Conservation (phyloP, 2,329 filamentous ascomycete genomes). For the Fusarium palustre region DNA sequence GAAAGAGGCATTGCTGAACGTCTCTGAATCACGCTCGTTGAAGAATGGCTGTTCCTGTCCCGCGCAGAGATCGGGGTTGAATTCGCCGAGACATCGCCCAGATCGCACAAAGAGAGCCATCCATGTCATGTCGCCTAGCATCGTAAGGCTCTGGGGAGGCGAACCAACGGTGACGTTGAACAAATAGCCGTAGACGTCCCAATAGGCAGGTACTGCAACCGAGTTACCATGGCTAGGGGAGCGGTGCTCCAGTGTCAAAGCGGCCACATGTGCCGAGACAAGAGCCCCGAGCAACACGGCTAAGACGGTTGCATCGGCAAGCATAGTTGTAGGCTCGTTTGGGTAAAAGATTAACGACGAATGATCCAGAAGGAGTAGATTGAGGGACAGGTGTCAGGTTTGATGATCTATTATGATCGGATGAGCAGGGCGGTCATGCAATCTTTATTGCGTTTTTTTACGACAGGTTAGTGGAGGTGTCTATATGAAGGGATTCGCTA, state of each 20-base stretch:
- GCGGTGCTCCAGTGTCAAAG: not conserved
- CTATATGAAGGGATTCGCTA: not conserved
- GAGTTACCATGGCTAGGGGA: not conserved
- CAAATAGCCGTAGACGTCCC: constrained; percentile 1
- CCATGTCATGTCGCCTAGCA: constrained; percentile 12
- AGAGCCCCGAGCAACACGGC: not conserved
- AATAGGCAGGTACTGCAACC: constrained; percentile 1
- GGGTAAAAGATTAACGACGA: not conserved
- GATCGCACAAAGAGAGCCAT: constrained; percentile 13
- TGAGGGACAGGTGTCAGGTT: not conserved
- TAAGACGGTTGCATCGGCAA: not conserved
- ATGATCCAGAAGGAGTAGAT: not conserved
- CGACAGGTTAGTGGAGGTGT: not conserved
- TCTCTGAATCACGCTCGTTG: not conserved
- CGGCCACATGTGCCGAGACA: not conserved
- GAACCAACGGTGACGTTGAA: constrained; percentile 4
- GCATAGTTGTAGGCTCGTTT: not conserved
- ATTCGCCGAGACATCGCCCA: not conserved
- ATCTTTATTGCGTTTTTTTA: not conserved
- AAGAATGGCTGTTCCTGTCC: not conserved
- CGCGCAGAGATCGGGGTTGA: not conserved
- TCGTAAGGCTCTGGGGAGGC: constrained; percentile 1
- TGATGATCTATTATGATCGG: not conserved
- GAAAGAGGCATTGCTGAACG: not conserved
- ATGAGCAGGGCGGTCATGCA: not conserved